Evolutionary conservation across 768 basidiomycete genomes (phyloP), one percentile per base, ranked within the genome.

Genomic region (Leccinum ochraceum): DNA sequence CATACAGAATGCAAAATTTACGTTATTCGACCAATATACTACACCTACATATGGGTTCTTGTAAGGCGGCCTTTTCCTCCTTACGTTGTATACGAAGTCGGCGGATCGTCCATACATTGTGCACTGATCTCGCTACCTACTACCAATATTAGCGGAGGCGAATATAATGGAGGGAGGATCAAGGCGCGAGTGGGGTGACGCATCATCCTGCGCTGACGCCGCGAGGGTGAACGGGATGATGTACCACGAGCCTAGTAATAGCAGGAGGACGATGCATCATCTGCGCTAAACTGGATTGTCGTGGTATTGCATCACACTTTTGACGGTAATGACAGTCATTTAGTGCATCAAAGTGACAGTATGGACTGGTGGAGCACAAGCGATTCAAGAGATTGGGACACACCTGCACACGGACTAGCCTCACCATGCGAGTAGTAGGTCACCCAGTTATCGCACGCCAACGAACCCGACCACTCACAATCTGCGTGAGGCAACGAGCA

Each of bases 391-490:
- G 7, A 39, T 39, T 39, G 37, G 37, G 16, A 39, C 37, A 39
- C 37, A 17, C 34, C 0, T 36, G 16, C 37, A 17, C 17, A 42
- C 39, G 14, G 39, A 28, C 32, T 60, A 7, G 56, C 20, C 13
- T 6, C 16, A 26, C 6, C 13, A 5, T 34, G 6, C 52, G 9
- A 49, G 32, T 39, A 68, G 60, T 36, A 36, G 66, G 57, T 1
- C 7, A 60, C 1, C 32, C 53, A 10, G 54, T 65, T 2, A 59
- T 60, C 20, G 54, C 60, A 14, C 66, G 65, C 57, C 63, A 68
- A 32, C 60, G 66, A 37, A 63, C 63, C 2, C 67, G 67, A 3
- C 68, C 63, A 10, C 50, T 69, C 3, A 46, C 60, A 2, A 28
- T n/a, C 0, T 63, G 63, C 6, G 62, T 68, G 66, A 16, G 58